These are phyloP conservation scores for Candida verbasci DNA, from an alignment of 805 yeast species.

Conservation along the genomic window DNA sequence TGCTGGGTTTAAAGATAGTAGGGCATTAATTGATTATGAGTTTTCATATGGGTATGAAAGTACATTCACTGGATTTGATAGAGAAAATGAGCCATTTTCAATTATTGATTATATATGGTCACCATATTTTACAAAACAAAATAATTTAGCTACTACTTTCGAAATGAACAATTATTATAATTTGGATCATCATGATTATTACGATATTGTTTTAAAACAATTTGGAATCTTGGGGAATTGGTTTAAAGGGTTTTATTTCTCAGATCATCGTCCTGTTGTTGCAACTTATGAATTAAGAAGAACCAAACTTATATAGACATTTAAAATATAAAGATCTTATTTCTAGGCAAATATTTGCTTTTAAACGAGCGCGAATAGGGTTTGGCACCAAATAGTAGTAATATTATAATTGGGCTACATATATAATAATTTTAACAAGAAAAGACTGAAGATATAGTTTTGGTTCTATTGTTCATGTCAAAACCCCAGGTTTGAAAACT, in stretches of 20 bases:
- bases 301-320: neutral
- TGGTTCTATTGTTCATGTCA: no score
- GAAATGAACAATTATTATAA: slow-evolving; percentile 10
- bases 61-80: slow-evolving; percentile 50
- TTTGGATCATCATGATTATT: slow-evolving; percentile 13
- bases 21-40: slow-evolving; percentile 20
- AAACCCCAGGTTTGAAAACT: no score
- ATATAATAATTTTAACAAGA: no score
- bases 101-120: slow-evolving; percentile 47
- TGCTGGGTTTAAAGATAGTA: slow-evolving; percentile 36
- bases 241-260: slow-evolving; percentile 28
- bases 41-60: slow-evolving; percentile 37
- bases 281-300: slow-evolving; percentile 11
- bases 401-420: no score
- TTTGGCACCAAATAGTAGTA: no score
- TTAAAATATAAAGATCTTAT: neutral
- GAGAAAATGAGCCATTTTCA: slow-evolving; percentile 17
- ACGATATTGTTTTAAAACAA: slow-evolving; percentile 26
- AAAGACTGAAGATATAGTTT: no score
- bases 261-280: slow-evolving; percentile 40
- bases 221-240: slow-evolving; percentile 38
- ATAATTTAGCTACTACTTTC: slow-evolving; percentile 5
- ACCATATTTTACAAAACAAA: slow-evolving; percentile 18
- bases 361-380: no score
- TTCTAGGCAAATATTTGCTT: slow-evolving; percentile 1